Conservation (phyloP, 805 yeast genomes). For the Pichia manshurica region DNA sequence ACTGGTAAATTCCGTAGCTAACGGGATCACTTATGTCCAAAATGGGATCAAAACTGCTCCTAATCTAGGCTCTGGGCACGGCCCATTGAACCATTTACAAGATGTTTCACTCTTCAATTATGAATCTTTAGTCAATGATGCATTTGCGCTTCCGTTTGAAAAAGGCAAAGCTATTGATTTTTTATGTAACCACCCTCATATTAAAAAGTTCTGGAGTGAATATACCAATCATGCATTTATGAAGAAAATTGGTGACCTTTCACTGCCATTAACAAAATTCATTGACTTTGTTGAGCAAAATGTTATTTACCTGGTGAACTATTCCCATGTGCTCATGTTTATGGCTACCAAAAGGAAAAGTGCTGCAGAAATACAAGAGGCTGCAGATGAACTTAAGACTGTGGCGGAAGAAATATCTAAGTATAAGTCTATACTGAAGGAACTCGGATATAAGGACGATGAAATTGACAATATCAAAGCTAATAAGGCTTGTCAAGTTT, state of each 20-base stretch:
- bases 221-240: constrained; percentile 64
- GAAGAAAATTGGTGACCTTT: constrained; percentile 43
- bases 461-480: constrained; percentile 42
- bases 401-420: constrained; percentile 50
- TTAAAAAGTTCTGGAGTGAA: constrained; percentile 48
- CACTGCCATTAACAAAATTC: constrained; percentile 46
- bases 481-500: constrained; percentile 52
- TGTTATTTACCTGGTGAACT: constrained; percentile 61
- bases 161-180: constrained; percentile 38
- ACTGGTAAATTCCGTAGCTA: constrained; percentile 44
- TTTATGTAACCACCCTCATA: constrained; percentile 50
- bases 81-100: constrained; percentile 67
- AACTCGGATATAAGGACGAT: constrained; percentile 35
- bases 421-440: constrained; percentile 46
- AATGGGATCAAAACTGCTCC: constrained; percentile 48
- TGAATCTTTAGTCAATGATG: background rate
- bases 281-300: constrained; percentile 49
- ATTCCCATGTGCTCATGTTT: constrained; percentile 58
- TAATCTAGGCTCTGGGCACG: constrained; percentile 35
- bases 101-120: constrained; percentile 2
- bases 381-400: constrained; percentile 44
- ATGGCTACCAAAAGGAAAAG: constrained; percentile 60
- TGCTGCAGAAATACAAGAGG: constrained; percentile 43
- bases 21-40: constrained; percentile 62
- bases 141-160: constrained; percentile 16